Percentiles rank a stretch among this genome's conserved stretches.
phyloP scores from a whole-genome alignment of 768 basidiomycete genomes.

The Hygrophorus russula region DNA sequence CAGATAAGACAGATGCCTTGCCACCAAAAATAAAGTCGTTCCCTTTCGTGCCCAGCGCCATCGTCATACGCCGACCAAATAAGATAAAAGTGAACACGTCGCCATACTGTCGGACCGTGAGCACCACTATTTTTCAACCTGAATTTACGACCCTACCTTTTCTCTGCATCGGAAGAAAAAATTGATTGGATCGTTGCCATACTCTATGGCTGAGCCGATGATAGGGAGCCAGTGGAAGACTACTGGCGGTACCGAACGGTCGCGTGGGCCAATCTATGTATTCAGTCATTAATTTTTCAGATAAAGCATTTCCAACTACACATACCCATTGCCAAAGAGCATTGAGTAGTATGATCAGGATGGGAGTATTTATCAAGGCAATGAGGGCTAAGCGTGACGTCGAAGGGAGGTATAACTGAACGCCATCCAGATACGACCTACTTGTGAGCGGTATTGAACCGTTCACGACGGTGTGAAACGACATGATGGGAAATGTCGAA shows the following conservation, averaged over 20 bases:
- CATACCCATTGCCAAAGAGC: slow-evolving; percentile 70
- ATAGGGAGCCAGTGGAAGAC: slow-evolving; percentile 92
- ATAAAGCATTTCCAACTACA: slow-evolving; percentile 8
- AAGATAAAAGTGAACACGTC: slow-evolving; percentile 95
- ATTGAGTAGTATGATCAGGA: slow-evolving; percentile 62
- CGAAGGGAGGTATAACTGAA: slow-evolving; percentile 26
- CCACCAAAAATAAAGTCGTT: slow-evolving; percentile 94
- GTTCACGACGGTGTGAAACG: slow-evolving; percentile 15
- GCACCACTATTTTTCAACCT: not conserved
- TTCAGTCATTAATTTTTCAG: not conserved
- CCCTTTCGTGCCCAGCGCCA: slow-evolving; percentile 82
- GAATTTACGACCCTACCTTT: slow-evolving; percentile 39
- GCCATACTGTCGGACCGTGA: slow-evolving; percentile 54
- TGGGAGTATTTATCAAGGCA: slow-evolving; percentile 55
- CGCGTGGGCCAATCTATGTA: slow-evolving; percentile 51
- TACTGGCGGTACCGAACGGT: slow-evolving; percentile 68
- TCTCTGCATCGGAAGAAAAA: slow-evolving; percentile 75
- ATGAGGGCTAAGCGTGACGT: slow-evolving; percentile 28
- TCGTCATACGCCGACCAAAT: slow-evolving; percentile 83
- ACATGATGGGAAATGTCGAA: not conserved
- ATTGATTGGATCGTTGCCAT: slow-evolving; percentile 87
- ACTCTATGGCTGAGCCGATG: slow-evolving; percentile 79
- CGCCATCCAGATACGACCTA: slow-evolving; percentile 34
- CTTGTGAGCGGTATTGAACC: slow-evolving; percentile 22
- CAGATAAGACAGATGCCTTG: slow-evolving; percentile 83